Evolutionary conservation across 139 green algal species (phyloP), one percentile per base, ranked within the genome.

Genomic region (Tetradesmus lagerheimii): DNA sequence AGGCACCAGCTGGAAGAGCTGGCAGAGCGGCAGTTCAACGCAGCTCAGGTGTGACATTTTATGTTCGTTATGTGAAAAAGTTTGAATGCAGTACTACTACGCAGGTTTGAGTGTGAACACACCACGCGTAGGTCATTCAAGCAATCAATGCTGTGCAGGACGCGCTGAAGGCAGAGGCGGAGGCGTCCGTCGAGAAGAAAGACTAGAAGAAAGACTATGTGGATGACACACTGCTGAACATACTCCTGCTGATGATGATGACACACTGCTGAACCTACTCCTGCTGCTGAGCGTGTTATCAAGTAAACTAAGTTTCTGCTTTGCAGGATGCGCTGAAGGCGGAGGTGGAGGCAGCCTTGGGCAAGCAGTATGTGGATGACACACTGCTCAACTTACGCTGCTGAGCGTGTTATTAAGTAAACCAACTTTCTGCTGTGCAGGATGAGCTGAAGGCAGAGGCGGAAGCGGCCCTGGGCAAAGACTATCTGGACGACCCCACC

Each of bases 1-100:
- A 92, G 96, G 50, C 96, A 98, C 92, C 97, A 99, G 92, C 93
- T 99, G 82, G 96, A 99, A 92, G 96, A 98, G 94, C 94, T 99
- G 80, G 97, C 97, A 25, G 95, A 98, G 93, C 90, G 96, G 38
- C 92, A 96, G 45, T 98, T 97, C 91, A 64, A 94, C 31, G 96
- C 96, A 27, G 95, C 96, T 6, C 95, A 98, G 92, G 87, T 90
- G 53, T 0, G 86, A 23, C 45, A 38, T 31, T 11, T 31, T 76
- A 34, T 16, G 4, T 66, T 3, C n/a, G n/a, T n/a, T n/a, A n/a
- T n/a, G n/a, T n/a, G n/a, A n/a, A n/a, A n/a, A n/a, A n/a, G n/a
- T n/a, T n/a, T n/a, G n/a, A n/a, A n/a, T n/a, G n/a, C n/a, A n/a
- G n/a, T n/a, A n/a, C n/a, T n/a, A n/a, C n/a, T n/a, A n/a, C n/a